Conservation (phyloP, 176 grass and related monocot genomes). For the Triticum turgidum region DNA sequence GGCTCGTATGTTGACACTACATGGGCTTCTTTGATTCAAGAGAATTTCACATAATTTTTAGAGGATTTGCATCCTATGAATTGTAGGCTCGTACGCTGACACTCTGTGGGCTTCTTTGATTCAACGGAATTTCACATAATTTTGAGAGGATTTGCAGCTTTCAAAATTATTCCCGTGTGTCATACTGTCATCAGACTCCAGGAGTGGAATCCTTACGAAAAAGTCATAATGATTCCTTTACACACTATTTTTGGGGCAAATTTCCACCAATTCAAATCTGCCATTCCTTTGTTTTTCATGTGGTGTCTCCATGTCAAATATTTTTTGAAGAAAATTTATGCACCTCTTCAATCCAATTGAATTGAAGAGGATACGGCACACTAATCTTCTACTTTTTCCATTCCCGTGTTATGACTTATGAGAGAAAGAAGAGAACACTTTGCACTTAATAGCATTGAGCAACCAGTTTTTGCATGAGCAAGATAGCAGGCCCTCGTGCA, state of each 20-base stretch:
- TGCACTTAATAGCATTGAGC: too few species aligned
- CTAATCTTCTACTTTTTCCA: too few species aligned
- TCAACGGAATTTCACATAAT: too few species aligned
- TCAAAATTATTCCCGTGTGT: too few species aligned
- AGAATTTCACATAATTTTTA: neutral
- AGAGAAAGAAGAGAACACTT: too few species aligned
- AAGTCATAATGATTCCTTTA: neutral
- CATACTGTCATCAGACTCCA: too few species aligned
- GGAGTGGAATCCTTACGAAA: neutral
- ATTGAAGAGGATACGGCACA: too few species aligned
- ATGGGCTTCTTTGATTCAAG: neutral
- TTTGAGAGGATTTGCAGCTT: too few species aligned
- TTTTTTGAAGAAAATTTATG: neutral
- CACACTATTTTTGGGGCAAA: neutral
- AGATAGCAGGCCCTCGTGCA: neutral
- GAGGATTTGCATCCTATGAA: neutral
- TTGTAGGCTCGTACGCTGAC: too few species aligned
- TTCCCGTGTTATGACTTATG: too few species aligned
- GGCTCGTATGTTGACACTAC: neutral
- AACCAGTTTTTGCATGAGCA: neutral
- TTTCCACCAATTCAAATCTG: neutral
- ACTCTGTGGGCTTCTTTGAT: too few species aligned
- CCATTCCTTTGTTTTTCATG: neutral
- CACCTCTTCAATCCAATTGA: too few species aligned
- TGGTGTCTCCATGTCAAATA: neutral